Percentiles rank a stretch among this genome's conserved stretches.
Evolutionary conservation across 2,329 filamentous ascomycete species (phyloP).

Genomic region (Leptographium flavum): DNA sequence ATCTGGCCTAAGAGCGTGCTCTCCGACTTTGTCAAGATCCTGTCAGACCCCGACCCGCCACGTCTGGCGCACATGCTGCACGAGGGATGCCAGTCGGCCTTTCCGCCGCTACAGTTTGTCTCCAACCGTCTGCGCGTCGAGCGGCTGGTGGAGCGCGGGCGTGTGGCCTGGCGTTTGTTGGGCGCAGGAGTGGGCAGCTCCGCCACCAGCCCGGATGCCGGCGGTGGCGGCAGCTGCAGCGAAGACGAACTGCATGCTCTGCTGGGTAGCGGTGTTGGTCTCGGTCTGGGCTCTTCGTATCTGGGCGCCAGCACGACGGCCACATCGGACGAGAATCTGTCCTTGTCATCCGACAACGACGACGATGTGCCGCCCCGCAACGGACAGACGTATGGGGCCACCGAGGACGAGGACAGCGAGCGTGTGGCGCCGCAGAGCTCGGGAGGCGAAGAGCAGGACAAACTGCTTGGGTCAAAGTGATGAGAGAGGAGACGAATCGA

Average conservation of each 20-base stretch:
- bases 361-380: background rate
- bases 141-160: slow-evolving; percentile 45
- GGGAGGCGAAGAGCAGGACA: too few species aligned
- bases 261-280: background rate
- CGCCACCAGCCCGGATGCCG: too few species aligned
- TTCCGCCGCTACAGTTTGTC: slow-evolving; percentile 85
- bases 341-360: background rate
- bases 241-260: slow-evolving; percentile 1
- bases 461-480: too few species aligned
- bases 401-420: background rate
- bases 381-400: background rate
- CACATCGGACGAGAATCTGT: slow-evolving; percentile 7
- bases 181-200: background rate
- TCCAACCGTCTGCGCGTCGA: slow-evolving; percentile 78
- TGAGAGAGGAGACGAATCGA: too few species aligned
- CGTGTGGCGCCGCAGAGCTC: too few species aligned
- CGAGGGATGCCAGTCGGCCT: slow-evolving; percentile 76
- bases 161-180: slow-evolving; percentile 13
- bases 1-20: slow-evolving; percentile 78
- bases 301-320: slow-evolving; percentile 5
- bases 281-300: background rate
- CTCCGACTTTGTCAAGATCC: slow-evolving; percentile 73
- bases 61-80: slow-evolving; percentile 79
- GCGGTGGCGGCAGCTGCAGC: slow-evolving; percentile 4
- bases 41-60: slow-evolving; percentile 65